Evolutionary conservation across 768 basidiomycete species (phyloP).

Genomic region (Hypsizygus marmoreus): DNA sequence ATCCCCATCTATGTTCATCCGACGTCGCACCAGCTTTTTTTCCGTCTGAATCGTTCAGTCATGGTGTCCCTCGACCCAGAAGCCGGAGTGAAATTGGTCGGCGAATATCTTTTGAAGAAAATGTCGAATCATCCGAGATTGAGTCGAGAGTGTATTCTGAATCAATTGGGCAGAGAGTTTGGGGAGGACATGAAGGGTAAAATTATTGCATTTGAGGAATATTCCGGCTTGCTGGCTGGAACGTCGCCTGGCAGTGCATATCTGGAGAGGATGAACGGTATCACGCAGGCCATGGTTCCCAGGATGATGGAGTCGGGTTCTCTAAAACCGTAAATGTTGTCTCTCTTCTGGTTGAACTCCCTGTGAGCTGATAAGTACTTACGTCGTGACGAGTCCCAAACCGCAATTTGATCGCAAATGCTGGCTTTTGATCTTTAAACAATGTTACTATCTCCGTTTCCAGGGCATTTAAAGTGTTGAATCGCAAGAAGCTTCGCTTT

Average conservation of each 20-base stretch:
- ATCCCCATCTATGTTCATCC: constrained; percentile 17
- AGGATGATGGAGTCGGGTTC: neutral
- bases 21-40: constrained; percentile 8
- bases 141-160: constrained; percentile 16
- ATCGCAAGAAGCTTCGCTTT: too few relatives aligned
- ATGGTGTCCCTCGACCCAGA: constrained; percentile 4
- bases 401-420: too few relatives aligned
- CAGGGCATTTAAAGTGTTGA: too few relatives aligned
- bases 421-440: too few relatives aligned
- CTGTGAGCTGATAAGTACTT: too few relatives aligned
- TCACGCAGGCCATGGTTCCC: constrained; percentile 1
- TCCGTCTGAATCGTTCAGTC: constrained; percentile 11
- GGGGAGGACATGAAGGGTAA: constrained; percentile 2
- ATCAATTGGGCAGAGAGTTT: constrained; percentile 16
- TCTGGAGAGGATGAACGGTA: constrained; percentile 12
- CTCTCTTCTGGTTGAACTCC: too few relatives aligned
- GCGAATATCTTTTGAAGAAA: constrained; percentile 19
- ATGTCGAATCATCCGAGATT: constrained; percentile 17
- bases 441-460: too few relatives aligned
- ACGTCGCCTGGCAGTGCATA: constrained; percentile 7
- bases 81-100: constrained; percentile 7
- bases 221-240: neutral
- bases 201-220: constrained; percentile 5
- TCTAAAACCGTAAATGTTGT: too few relatives aligned
- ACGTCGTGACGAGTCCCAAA: too few relatives aligned